These are phyloP conservation scores for Fusarium brevicatenulatum DNA, from an alignment of 2,329 filamentous ascomycete genomes.

Conservation along the genomic window DNA sequence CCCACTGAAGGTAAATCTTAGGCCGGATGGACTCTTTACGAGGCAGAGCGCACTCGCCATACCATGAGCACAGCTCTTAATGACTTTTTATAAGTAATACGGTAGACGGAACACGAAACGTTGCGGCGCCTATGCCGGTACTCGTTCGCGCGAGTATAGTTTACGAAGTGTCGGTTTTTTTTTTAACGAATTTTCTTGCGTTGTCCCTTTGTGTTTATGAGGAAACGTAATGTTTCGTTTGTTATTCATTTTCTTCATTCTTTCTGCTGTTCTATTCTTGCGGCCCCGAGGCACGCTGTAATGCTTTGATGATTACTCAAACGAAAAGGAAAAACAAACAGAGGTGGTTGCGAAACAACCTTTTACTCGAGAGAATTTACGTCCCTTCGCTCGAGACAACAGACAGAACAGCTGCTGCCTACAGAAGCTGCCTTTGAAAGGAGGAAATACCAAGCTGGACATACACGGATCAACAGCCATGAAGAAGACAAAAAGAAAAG, in stretches of 20 bases:
- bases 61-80: conserved; percentile 40
- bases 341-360: neutral
- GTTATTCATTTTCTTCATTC: conserved; percentile 20
- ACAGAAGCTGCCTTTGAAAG: conserved; percentile 15
- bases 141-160: conserved; percentile 41
- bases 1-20: conserved; percentile 1
- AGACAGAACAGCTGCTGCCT: neutral
- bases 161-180: conserved; percentile 35
- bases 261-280: conserved; percentile 32
- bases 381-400: conserved; percentile 32
- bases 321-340: conserved; percentile 18
- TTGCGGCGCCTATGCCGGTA: conserved; percentile 37
- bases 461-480: conserved; percentile 31
- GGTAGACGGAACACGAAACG: conserved; percentile 44
- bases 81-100: conserved; percentile 44
- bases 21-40: conserved; percentile 9
- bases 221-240: conserved; percentile 42
- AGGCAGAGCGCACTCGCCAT: conserved; percentile 20
- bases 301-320: conserved; percentile 42
- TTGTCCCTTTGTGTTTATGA: conserved; percentile 44
- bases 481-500: conserved; percentile 24
- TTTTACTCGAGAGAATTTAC: conserved; percentile 35
- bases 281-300: conserved; percentile 34
- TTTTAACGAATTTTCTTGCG: conserved; percentile 42
- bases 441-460: conserved; percentile 30